Evolutionary conservation across 345 rosid genomes (phyloP).

Genomic region (Eucalyptus pauciflora): DNA sequence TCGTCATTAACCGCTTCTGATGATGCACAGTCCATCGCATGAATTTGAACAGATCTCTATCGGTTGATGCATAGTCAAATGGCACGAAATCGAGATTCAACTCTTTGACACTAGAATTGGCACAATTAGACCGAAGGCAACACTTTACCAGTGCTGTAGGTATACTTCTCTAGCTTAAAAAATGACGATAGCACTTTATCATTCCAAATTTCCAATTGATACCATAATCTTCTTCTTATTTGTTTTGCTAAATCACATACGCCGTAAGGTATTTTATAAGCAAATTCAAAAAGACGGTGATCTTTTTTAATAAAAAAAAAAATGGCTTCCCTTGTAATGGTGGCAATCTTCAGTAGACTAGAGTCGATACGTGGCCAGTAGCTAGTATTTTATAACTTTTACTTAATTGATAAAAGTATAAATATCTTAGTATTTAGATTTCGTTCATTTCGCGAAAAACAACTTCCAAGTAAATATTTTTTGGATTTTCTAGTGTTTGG

Average conservation of each 20-base stretch:
- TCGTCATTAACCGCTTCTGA: background rate
- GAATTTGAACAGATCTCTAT: background rate
- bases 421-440: too few species aligned
- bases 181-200: background rate
- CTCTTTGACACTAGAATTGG: background rate
- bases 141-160: background rate
- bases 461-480: too few species aligned
- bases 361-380: too few species aligned
- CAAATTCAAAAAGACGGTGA: background rate
- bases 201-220: too few species aligned
- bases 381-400: too few species aligned
- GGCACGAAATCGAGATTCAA: background rate
- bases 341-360: background rate
- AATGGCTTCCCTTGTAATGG: background rate
- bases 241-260: background rate
- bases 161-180: too few species aligned
- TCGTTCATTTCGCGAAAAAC: fast-evolving
- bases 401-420: too few species aligned
- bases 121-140: background rate
- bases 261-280: too few species aligned
- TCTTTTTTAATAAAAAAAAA: too few species aligned
- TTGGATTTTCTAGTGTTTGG: too few species aligned
- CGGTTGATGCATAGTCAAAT: background rate
- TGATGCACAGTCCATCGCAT: background rate
- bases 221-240: background rate